Percentiles rank a stretch among this genome's conserved stretches.
These are phyloP conservation scores for Centrapalus pauciflorus DNA, from an alignment of 129 eudicot genomes.

Conservation along the genomic window DNA sequence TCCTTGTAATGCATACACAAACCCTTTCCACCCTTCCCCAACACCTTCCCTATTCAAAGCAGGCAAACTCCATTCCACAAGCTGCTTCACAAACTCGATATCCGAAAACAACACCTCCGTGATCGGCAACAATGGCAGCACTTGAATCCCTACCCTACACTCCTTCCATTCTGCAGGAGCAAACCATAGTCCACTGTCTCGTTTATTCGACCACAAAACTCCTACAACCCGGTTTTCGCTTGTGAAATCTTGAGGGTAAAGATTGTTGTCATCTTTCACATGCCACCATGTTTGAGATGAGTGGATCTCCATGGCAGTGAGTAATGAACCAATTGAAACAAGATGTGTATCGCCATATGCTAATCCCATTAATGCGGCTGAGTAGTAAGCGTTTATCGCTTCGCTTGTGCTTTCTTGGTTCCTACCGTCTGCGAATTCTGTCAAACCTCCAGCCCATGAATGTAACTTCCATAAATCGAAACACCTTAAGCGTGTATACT, in stretches of 20 bases:
- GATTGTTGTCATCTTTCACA: conserved; percentile 41
- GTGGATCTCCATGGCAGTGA: conserved; percentile 70
- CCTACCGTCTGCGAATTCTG: conserved; percentile 82
- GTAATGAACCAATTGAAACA: conserved; percentile 53
- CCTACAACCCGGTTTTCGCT: conserved; percentile 70
- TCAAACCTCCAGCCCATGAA: conserved; percentile 93
- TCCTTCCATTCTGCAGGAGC: conserved; percentile 83
- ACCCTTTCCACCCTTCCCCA: conserved; percentile 96
- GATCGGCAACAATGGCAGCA: conserved; percentile 63
- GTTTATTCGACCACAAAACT: conserved; percentile 76
- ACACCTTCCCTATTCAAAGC: conserved; percentile 73
- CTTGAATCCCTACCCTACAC: conserved; percentile 77
- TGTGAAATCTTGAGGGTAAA: conserved; percentile 51
- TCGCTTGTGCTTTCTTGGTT: conserved; percentile 93
- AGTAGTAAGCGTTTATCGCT: conserved; percentile 81
- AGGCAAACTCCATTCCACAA: conserved; percentile 64
- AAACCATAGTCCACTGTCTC: conserved; percentile 92
- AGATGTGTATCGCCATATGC: conserved; percentile 87
- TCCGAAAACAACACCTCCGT: conserved; percentile 78
- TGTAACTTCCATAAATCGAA: conserved; percentile 87
- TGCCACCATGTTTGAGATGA: conserved; percentile 92
- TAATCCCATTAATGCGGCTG: conserved; percentile 86
- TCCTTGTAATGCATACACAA: conserved; percentile 77
- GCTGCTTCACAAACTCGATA: conserved; percentile 41
- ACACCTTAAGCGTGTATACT: conserved; percentile 66